Conservation (phyloP, 352 stramenopile genomes). For the Globisporangium parvum region DNA sequence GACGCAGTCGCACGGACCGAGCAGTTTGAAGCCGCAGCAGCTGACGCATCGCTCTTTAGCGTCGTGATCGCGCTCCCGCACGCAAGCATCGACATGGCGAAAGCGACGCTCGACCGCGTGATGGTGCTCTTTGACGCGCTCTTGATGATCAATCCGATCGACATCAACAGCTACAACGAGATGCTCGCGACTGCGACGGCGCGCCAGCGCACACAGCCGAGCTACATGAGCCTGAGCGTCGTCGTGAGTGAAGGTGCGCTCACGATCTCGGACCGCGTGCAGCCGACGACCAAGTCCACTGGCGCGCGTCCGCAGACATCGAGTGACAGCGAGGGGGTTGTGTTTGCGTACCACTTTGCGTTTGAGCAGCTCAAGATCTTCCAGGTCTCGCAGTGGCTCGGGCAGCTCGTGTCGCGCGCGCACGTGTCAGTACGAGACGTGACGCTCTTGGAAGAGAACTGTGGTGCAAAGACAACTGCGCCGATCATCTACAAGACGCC, state of each 20-base stretch:
- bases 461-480: conserved; percentile 25
- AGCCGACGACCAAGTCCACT: conserved; percentile 6
- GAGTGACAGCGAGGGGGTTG: conserved; percentile 3
- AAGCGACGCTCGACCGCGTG: conserved; percentile 63
- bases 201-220: conserved; percentile 53
- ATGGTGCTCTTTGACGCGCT: conserved; percentile 84
- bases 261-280: conserved; percentile 48
- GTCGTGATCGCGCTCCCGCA: conserved; percentile 55
- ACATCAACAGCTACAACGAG: conserved; percentile 77
- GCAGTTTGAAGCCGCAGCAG: conserved; percentile 50
- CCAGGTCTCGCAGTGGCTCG: conserved; percentile 85
- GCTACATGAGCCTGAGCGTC: conserved; percentile 74
- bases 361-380: conserved; percentile 79
- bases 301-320: neutral
- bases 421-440: conserved; percentile 68
- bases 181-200: conserved; percentile 48
- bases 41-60: conserved; percentile 45
- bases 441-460: conserved; percentile 70
- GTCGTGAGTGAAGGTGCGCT: conserved; percentile 53
- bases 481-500: conserved; percentile 81
- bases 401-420: conserved; percentile 67
- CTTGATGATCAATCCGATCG: conserved; percentile 84
- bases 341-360: conserved; percentile 68
- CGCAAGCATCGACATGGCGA: conserved; percentile 51
- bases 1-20: conserved; percentile 56